Conservation (phyloP, 148 eudicot species). For the Cornus controversa region DNA sequence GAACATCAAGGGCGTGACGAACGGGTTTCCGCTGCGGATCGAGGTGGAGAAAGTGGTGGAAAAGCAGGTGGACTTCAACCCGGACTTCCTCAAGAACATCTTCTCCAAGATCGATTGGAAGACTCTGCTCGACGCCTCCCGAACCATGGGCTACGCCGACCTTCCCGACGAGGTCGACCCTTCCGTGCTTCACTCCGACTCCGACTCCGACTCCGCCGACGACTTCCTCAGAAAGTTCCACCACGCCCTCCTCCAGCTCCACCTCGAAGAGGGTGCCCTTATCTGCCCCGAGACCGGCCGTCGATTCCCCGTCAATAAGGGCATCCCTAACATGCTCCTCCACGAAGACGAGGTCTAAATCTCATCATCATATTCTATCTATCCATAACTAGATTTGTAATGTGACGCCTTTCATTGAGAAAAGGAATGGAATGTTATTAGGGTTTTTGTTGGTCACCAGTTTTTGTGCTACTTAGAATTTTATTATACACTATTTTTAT, state of each 20-base stretch:
- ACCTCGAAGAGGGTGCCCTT: slow-evolving; percentile 85
- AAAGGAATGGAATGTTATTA: background rate
- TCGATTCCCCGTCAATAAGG: slow-evolving; percentile 56
- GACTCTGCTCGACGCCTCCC: slow-evolving; percentile 71
- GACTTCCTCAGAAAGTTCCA: slow-evolving; percentile 54
- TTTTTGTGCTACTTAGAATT: too few species aligned
- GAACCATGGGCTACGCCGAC: slow-evolving; percentile 59
- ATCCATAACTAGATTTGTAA: too few species aligned
- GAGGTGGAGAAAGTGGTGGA: slow-evolving; percentile 58
- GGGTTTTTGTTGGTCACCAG: background rate
- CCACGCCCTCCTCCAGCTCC: slow-evolving; percentile 85
- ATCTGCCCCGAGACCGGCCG: slow-evolving; percentile 81
- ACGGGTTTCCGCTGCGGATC: slow-evolving; percentile 75
- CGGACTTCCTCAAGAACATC: slow-evolving; percentile 75
- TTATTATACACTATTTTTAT: too few species aligned
- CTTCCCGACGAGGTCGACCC: slow-evolving; percentile 57
- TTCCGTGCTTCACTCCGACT: slow-evolving; percentile 16
- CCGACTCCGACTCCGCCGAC: slow-evolving; percentile 23
- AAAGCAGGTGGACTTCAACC: slow-evolving; percentile 68
- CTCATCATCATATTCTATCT: background rate
- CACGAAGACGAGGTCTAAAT: slow-evolving; percentile 80
- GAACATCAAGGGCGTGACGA: slow-evolving; percentile 81
- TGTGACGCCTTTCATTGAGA: background rate
- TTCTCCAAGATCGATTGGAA: slow-evolving; percentile 80
- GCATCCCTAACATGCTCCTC: slow-evolving; percentile 75